These are phyloP conservation scores for Tephrocybe sp. DNA, from an alignment of 768 basidiomycete genomes.

Conservation along the genomic window DNA sequence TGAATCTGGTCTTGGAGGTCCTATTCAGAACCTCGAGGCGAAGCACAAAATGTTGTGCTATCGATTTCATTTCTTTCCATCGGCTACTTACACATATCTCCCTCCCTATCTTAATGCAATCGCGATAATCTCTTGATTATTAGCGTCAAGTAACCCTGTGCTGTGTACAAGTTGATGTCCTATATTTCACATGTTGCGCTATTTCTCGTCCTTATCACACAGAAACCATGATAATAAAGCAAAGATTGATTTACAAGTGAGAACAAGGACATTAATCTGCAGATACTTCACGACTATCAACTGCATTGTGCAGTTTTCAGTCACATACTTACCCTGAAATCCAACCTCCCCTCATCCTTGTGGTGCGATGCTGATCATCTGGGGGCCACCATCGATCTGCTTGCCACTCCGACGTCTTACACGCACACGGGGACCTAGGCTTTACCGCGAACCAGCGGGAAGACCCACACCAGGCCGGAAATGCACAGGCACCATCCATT, in stretches of 20 bases:
- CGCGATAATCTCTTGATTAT: not conserved
- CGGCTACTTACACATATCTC: too few relatives aligned
- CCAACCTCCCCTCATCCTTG: not conserved
- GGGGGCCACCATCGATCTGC: not conserved
- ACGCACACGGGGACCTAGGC: too few relatives aligned
- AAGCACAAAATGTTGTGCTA: too few relatives aligned
- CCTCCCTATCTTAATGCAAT: not conserved
- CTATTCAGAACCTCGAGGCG: not conserved
- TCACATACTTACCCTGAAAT: not conserved
- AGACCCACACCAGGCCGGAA: too few relatives aligned
- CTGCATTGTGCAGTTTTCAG: not conserved
- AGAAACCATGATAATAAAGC: not conserved
- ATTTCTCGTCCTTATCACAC: too few relatives aligned
- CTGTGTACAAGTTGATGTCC: not conserved
- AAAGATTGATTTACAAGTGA: not conserved
- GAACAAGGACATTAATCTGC: not conserved
- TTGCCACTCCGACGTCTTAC: not conserved
- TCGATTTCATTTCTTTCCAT: too few relatives aligned
- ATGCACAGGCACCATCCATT: not conserved
- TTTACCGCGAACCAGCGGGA: too few relatives aligned
- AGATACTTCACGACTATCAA: not conserved
- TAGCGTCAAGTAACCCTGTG: too few relatives aligned
- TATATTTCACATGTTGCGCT: not conserved
- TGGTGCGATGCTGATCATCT: constrained; percentile 2
- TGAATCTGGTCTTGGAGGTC: too few relatives aligned